Base-by-base conservation (phyloP, 345 rosid species). In the Gossypioides kirkii region DNA sequence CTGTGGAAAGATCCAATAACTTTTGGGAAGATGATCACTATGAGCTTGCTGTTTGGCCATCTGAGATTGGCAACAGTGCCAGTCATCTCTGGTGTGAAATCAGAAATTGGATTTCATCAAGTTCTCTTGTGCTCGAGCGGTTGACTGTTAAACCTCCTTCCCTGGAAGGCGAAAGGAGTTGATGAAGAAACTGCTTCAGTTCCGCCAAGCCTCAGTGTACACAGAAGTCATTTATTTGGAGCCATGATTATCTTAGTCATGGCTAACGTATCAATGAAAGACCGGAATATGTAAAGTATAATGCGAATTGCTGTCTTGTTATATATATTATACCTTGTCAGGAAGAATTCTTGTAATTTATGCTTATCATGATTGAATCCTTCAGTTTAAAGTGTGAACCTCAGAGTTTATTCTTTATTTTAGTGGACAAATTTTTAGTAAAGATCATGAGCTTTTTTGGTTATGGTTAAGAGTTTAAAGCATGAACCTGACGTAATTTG, bases 191-290 rank as follows among this genome's bases (percentile, higher is more conserved):
- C 61, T 87, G 84, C 75, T 89, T 74, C 83, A 84, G 52, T 86
- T 87, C 73, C 83, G 84, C 16, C 80, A 90, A 45, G 87, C 88
- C 18, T 89, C 94, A 0, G 77, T 74, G 13, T 80, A 12, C 46
- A 86, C 90, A 9, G 90, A 87, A 79, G 76, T 89, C 41, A 73
- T 86, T 23, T 86, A 83, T 76, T 58, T 83, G 54, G 94, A 87
- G 47, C 83, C 88, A 0, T 87, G 78, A 82, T 61, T 32, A 61
- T 61, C 43, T 9, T 14, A 66, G 14, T 46, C 55, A 45, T 46
- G 55, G 41, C 55, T 66, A 47, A 20, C 47, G 10, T 62, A 38
- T 1, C 8, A n/a, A 32, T 2, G 45, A 32, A 10, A 62, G 8
- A n/a, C 8, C 10, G 13, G 16, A 38, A n/a, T 12, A 38, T 62